Evolutionary conservation across 1,284 basidiomycete species (phyloP).

Genomic region (Tylopilus orsonianus): DNA sequence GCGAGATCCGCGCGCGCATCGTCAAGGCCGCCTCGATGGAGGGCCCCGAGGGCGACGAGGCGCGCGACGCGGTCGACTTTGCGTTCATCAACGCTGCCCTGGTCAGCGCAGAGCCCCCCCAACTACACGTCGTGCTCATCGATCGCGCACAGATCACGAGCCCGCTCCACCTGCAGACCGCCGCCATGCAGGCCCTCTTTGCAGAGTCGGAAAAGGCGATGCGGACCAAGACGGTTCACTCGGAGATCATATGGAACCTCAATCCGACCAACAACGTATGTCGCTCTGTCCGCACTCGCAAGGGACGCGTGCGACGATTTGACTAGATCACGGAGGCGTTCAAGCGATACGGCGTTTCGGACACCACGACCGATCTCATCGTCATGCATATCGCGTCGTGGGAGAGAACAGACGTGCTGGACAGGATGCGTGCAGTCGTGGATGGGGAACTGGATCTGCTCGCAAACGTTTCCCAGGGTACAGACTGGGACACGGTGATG

Average conservation of each 20-base stretch:
- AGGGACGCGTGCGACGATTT: not conserved
- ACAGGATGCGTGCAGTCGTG: conserved; percentile 56
- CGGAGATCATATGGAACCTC: conserved; percentile 81
- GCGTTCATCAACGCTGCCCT: conserved; percentile 83
- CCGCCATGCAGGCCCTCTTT: conserved; percentile 77
- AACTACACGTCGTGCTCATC: not conserved
- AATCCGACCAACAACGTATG: conserved; percentile 83
- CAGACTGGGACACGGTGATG: conserved; percentile 71
- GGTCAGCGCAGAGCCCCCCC: conserved; percentile 32
- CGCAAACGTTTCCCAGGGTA: conserved; percentile 46
- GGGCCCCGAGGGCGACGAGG: conserved; percentile 62
- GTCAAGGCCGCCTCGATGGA: conserved; percentile 62
- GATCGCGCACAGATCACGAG: conserved; percentile 62
- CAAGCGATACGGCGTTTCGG: conserved; percentile 78
- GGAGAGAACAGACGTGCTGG: conserved; percentile 40
- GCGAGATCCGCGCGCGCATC: conserved; percentile 61
- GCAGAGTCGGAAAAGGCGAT: conserved; percentile 58
- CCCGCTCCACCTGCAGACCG: conserved; percentile 73
- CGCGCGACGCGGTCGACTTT: conserved; percentile 78
- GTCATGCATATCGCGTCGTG: conserved; percentile 66
- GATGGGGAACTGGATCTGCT: conserved; percentile 54
- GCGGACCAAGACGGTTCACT: conserved; percentile 79
- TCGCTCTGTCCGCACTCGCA: not conserved
- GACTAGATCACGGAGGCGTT: conserved; percentile 83
- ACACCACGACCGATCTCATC: conserved; percentile 64